Conservation (phyloP, 805 yeast genomes). For the Yarrowia bubula region DNA sequence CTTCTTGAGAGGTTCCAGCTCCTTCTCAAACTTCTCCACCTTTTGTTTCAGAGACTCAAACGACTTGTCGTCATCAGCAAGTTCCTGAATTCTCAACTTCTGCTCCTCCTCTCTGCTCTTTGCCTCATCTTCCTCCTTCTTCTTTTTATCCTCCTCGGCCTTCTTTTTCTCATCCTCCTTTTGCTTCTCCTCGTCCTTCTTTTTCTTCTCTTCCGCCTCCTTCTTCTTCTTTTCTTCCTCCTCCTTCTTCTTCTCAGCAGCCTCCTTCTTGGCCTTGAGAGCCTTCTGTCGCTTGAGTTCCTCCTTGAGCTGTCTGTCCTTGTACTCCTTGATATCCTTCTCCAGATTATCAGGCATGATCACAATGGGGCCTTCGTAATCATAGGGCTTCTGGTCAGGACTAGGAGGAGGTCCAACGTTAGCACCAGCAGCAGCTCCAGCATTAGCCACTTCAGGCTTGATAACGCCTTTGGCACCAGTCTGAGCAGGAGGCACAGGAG, state of each 20-base stretch:
- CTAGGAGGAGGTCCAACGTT: neutral
- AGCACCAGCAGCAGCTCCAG: neutral
- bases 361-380: slow-evolving; percentile 3
- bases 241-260: neutral
- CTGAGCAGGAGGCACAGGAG: neutral
- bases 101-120: slow-evolving; percentile 7
- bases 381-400: slow-evolving; percentile 6
- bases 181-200: neutral
- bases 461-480: neutral
- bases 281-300: neutral
- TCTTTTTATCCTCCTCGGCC: slow-evolving; percentile 1
- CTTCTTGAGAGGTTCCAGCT: slow-evolving; percentile 1
- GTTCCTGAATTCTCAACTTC: neutral
- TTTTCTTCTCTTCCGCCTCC: slow-evolving; percentile 6
- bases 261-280: neutral
- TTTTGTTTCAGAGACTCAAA: neutral
- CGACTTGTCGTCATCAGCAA: neutral
- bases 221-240: slow-evolving; percentile 17
- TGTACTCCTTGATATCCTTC: neutral
- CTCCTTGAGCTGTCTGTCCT: too few species aligned
- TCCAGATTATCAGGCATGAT: slow-evolving; percentile 7
- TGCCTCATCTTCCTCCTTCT: slow-evolving; percentile 9
- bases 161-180: slow-evolving; percentile 8
- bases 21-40: slow-evolving; percentile 13
- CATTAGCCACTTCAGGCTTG: neutral